Evolutionary conservation across 2,329 filamentous ascomycete species (phyloP).

Genomic region (Fusarium globosum): DNA sequence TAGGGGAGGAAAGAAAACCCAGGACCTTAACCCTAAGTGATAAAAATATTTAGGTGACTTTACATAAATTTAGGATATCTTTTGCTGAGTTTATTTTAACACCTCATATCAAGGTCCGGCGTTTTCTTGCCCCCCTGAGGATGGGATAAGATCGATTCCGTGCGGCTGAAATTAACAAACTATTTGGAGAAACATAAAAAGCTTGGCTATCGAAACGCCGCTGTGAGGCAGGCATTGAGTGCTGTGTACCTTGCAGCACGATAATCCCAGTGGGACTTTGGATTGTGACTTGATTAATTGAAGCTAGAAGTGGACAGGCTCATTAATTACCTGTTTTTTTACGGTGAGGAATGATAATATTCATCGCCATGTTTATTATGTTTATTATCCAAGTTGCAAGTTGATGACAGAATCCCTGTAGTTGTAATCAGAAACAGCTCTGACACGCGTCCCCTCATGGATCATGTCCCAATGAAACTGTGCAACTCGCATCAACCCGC

Average conservation of each 20-base stretch:
- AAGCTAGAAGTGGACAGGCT: slow-evolving; percentile 1
- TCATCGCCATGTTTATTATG: not conserved
- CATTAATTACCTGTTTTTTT: not conserved
- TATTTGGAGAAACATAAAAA: slow-evolving; percentile 5
- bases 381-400: not conserved
- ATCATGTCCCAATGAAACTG: slow-evolving; percentile 28
- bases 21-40: no score
- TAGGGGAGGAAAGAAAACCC: no score
- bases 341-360: not conserved
- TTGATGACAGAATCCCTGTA: slow-evolving; percentile 2
- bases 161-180: slow-evolving; percentile 9
- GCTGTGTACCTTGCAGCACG: not conserved
- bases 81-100: no score
- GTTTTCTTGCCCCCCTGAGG: not conserved
- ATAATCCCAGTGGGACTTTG: slow-evolving; percentile 15
- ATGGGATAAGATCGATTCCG: not conserved
- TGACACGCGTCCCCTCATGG: slow-evolving; percentile 43
- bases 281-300: slow-evolving; percentile 22
- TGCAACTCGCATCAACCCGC: not conserved
- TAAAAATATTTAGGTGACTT: no score
- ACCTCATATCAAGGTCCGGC: no score
- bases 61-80: no score
- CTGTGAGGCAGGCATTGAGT: not conserved
- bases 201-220: slow-evolving; percentile 10
- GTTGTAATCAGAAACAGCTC: slow-evolving; percentile 32